Conservation (phyloP, 306 rosid genomes). For the Casuarina equisetifolia region DNA sequence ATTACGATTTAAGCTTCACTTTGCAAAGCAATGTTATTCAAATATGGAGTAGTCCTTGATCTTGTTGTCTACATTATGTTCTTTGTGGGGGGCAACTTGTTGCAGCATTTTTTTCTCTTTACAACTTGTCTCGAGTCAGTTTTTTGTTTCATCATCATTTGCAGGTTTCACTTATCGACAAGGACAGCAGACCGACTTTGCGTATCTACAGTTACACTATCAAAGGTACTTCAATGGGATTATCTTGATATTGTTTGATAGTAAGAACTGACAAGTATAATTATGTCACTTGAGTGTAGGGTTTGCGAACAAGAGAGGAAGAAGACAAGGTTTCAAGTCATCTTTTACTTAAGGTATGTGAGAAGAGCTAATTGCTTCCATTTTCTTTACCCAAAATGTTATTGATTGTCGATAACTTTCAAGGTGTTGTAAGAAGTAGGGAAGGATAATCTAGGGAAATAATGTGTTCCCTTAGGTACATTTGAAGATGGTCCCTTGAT, state of each 20-base stretch:
- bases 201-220: constrained; percentile 63
- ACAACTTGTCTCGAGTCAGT: constrained; percentile 11
- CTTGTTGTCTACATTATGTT: not conserved
- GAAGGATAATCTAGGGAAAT: constrained; percentile 21
- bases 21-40: not conserved
- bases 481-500: not conserved
- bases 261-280: not conserved
- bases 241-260: constrained; percentile 23
- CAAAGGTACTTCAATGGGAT: constrained; percentile 52
- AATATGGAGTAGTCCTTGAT: not conserved
- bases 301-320: constrained; percentile 79
- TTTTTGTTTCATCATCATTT: constrained; percentile 24
- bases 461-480: not conserved
- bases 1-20: not conserved
- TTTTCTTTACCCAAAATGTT: not conserved
- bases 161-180: constrained; percentile 79
- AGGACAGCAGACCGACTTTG: constrained; percentile 74
- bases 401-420: not conserved
- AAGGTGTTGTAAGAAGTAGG: constrained; percentile 23
- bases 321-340: constrained; percentile 77
- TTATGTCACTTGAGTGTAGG: constrained; percentile 43
- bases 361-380: constrained; percentile 18
- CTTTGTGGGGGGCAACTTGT: not conserved
- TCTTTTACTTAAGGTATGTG: constrained; percentile 70
- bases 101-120: not conserved